Conservation (phyloP, 2,329 filamentous ascomycete genomes). For the Acrocalymma vagum region DNA sequence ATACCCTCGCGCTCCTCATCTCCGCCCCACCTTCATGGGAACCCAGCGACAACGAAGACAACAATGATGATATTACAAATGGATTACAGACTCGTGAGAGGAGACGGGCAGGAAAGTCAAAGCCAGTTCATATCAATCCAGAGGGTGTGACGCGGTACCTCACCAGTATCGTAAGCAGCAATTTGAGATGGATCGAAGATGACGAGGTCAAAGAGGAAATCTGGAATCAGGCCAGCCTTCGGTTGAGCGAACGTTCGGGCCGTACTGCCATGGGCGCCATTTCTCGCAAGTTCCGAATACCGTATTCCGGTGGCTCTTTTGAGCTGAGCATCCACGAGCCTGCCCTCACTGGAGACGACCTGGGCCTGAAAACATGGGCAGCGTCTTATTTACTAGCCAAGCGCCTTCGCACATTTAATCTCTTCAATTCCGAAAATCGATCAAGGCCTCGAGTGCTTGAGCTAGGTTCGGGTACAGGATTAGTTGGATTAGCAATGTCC, state of each 20-base stretch:
- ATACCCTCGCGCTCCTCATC: conserved; percentile 71
- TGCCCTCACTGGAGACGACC: conserved; percentile 83
- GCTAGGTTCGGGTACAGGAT: conserved; percentile 87
- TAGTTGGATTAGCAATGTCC: conserved; percentile 88
- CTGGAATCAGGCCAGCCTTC: conserved; percentile 80
- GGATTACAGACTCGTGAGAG: too few species aligned
- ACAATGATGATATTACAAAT: background rate
- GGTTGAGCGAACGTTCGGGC: conserved; percentile 87
- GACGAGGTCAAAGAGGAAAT: conserved; percentile 73
- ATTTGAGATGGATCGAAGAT: conserved; percentile 72
- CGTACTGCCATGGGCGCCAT: conserved; percentile 73
- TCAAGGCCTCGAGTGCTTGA: conserved; percentile 66
- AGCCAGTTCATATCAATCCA: conserved; percentile 49
- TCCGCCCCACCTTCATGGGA: conserved; percentile 76
- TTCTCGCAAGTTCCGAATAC: conserved; percentile 67
- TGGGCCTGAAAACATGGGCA: conserved; percentile 96
- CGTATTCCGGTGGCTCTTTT: conserved; percentile 48
- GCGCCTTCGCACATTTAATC: conserved; percentile 61
- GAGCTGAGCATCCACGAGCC: conserved; percentile 83
- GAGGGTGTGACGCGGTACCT: conserved; percentile 71
- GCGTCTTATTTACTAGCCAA: conserved; percentile 86
- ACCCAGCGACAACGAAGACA: conserved; percentile 51
- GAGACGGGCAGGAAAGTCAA: conserved; percentile 10
- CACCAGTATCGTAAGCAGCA: conserved; percentile 72
- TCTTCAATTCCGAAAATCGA: conserved; percentile 10